Evolutionary conservation across 768 basidiomycete species (phyloP), one percentile per base, ranked within the genome.

Genomic region (Pisolithus marmoratus): DNA sequence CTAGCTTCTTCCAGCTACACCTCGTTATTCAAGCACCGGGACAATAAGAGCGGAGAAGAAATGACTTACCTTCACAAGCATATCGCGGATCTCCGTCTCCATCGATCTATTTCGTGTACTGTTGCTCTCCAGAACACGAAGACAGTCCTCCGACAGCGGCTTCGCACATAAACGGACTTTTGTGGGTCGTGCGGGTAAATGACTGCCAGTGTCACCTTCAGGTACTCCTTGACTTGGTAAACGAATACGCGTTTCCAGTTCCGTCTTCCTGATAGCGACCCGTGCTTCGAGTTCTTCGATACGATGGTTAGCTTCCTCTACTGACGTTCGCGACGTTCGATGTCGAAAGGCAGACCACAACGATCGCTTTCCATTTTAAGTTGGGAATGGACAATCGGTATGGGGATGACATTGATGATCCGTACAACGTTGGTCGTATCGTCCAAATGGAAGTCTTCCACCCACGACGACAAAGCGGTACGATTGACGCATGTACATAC

Each of bases 181-280:
- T 1, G n/a, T 47, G 8, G 36, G 15, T 26, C 53, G 50, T 40
- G 48, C 36, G 15, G 46, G 15, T 1, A 24, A 26, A 22, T 34
- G 54, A 2, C 23, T 23, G 6, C 31, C 19, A n/a, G 23, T 23
- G 26, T 22, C 38, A 43, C 11, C 43, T 44, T 44, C 56, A 15
- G 14, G 14, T 34, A 15, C 22, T 15, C 53, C 53, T 8, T 11
- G 14, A 34, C 50, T 36, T 8, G 50, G 45, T 4, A 49, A 57
- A n/a, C 59, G 52, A 15, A 70, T 53, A 50, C 63, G 68, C 3
- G 59, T 58, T 56, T 79, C 79, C 5, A 84, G 67, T 56, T 83
- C 79, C 0, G 74, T 74, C 42, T 84, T 83, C n/a, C 81, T 71
- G 5, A 76, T 73, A 0, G 81, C 78, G 5, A 85, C 61, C 61